Base-by-base conservation (phyloP, 1,284 basidiomycete genomes). In the Blastosporella zonata region DNA sequence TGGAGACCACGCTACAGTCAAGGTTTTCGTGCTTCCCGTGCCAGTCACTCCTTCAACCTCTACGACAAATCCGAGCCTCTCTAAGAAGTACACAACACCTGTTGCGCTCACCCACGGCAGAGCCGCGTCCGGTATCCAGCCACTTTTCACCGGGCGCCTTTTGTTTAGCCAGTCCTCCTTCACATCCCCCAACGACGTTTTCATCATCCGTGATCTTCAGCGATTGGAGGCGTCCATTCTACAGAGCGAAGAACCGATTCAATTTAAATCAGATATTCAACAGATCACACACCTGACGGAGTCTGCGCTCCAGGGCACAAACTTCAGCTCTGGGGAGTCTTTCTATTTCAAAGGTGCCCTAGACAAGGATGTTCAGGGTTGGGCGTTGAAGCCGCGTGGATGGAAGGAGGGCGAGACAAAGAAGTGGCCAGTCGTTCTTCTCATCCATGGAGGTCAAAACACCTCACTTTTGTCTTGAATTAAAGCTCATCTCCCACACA, bases 281-380 rank as follows among this genome's bases (percentile, higher is more conserved):
- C 78, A 79, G 56, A 60, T 93, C 38, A 87, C 85, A 3, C 63
- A 69, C 31, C 79, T 94, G 59, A 79, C 85, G 0, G 72, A 70
- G 31, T 62, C 72, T 3, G 73, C 71, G 1, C 69, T 96, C 27
- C 69, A 78, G 48, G 75, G 68, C 1, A 84, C 85, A 62, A 56
- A 67, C 9, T 70, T 94, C 31, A 69, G 70, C 45, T 57, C 63
- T 6, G 87, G 84, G 5, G 84, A 94, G 60, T 82, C 88, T 49
- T 87, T 96, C 61, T 93, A 84, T 82, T 96, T 94, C 70, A 77
- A 81, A 47, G 93, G 93, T 9, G 89, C 87, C 2, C 70, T 79
- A 58, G 79, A 75, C 10, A 79, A 77, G 59, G 65, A 77, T 39
- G 83, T 96, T 17, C 92, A 95, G 49, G 91, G 90, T 0, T 96